Base-by-base conservation (phyloP, 2,329 filamentous ascomycete genomes). In the Pseudogymnoascus destructans region DNA sequence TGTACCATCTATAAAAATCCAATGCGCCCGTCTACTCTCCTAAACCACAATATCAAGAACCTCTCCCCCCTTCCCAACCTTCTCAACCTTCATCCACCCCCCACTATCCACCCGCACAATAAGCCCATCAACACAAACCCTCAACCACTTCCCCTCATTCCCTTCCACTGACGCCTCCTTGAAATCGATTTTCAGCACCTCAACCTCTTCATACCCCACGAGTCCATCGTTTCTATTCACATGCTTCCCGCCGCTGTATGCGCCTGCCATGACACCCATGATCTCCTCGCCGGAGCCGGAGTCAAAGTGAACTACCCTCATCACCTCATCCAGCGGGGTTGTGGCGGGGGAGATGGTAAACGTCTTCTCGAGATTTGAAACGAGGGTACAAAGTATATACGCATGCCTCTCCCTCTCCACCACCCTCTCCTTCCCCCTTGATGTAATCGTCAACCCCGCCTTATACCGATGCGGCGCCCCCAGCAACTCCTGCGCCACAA, bases 91-190 rank as follows among this genome's bases (percentile, higher is more conserved):
- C 70, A 95, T 80, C 76, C 81, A 85, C 0, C 90, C 90, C 1
- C 79, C 82, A 57, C 75, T 70, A 17, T 86, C 85, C 0, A 95
- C 73, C 60, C 81, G 78, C 2, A 96, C 81, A 65, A 95, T 95
- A 57, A 86, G 89, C 2, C 92, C 92, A 70, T 97, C 92, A n/a
- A 97, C 77, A 69, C 92, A 97, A 11, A 95, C 79, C 66, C 91
- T 82, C 61, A 92, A 77, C 90, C 90, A 96, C 57, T 82, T 75
- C 49, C 73, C 74, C 19, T 91, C 83, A 27, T 49, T 27, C 21
- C 23, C 42, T n/a, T 27, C 42, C 21, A 27, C 42, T 21, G 74
- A 75, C n/a, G 89, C 82, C 13, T 79, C 74, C 66, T 93, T 87
- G 33, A 89, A 82, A 13, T 79, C 77, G 52, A 96, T 81, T 59